Evolutionary conservation across 148 eudicot genomes (phyloP).

Genomic region (Rhododendron mucronatum): DNA sequence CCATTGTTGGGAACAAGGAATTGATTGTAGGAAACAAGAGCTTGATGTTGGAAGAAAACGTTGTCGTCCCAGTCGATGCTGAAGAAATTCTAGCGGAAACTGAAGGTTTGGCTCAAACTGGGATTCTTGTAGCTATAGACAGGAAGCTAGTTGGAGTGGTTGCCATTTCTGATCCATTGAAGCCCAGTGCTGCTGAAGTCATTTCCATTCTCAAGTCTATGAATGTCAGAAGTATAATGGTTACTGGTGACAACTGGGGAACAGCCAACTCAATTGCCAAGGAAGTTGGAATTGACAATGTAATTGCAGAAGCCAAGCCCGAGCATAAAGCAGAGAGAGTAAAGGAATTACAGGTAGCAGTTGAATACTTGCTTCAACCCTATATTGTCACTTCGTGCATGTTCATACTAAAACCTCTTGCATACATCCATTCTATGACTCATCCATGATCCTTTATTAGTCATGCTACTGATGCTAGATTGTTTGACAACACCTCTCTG

Average conservation of each 20-base stretch:
- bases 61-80: constrained; percentile 51
- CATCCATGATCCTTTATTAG: neutral
- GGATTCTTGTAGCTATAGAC: constrained; percentile 69
- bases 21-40: constrained; percentile 81
- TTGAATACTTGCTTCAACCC: neutral
- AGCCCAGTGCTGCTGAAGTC: constrained; percentile 67
- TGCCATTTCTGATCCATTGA: constrained; percentile 82
- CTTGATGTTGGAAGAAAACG: constrained; percentile 54
- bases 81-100: constrained; percentile 65
- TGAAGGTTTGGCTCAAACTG: constrained; percentile 81
- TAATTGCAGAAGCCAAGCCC: constrained; percentile 90
- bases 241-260: constrained; percentile 94
- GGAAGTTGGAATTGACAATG: constrained; percentile 72
- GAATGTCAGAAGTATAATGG: constrained; percentile 77
- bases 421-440: no score
- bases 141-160: constrained; percentile 58
- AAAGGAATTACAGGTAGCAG: constrained; percentile 72
- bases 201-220: constrained; percentile 75
- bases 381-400: neutral
- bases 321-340: constrained; percentile 76
- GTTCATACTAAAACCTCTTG: neutral
- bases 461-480: neutral
- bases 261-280: constrained; percentile 83
- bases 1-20: constrained; percentile 48
- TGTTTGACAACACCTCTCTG: neutral